Base-by-base conservation (phyloP, 2,329 filamentous ascomycete species). In the Metarhizium brunneum region DNA sequence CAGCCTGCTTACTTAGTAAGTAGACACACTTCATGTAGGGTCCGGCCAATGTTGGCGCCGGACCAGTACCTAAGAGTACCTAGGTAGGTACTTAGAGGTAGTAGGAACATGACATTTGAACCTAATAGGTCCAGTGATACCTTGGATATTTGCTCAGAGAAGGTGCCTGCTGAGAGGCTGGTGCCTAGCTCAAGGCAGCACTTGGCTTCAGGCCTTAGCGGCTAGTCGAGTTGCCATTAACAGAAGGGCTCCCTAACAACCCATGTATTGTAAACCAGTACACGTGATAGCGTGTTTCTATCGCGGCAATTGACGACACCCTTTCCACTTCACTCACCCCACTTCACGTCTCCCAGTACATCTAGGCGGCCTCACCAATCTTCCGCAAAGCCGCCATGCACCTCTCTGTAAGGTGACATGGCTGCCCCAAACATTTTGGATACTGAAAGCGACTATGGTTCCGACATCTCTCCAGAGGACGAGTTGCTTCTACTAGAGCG, bases 381-480 rank as follows among this genome's bases (percentile, higher is more conserved):
- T 45, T 35, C 10, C 32, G 10, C 43, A 13, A 2, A 29, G 40
- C 32, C 45, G 50, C 14, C 10, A 57, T 57, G 54, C 30, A 16
- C 32, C 35, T 14, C 32, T 50, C 13, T 38, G 13, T 29, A 36
- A 18, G 10, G 36, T 54, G 47, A 57, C 25, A 57, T 58, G 56
- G 51, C 45, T 36, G 29, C n/a, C 13, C 52, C 54, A 20, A 29
- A 43, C 36, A 35, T n/a, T n/a, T 30, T 35, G 51, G 54, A 56
- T 16, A 13, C 20, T 20, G 71, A 75, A 59, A 70, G 67, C 60
- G 74, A 78, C 47, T 79, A 75, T 64, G 73, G 69, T 56, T 78
- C 76, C 61, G 73, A 78, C 59, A 67, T 78, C 47, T 73, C 75
- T 2, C 59, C 65, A 1, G 76, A 79, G 32, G 76, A 80, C 35